A percentile compares a stretch with the other conserved stretches of the same genome.
These are phyloP conservation scores for Phytophthora litchii DNA, from an alignment of 352 stramenopile species.

Conservation along the genomic window DNA sequence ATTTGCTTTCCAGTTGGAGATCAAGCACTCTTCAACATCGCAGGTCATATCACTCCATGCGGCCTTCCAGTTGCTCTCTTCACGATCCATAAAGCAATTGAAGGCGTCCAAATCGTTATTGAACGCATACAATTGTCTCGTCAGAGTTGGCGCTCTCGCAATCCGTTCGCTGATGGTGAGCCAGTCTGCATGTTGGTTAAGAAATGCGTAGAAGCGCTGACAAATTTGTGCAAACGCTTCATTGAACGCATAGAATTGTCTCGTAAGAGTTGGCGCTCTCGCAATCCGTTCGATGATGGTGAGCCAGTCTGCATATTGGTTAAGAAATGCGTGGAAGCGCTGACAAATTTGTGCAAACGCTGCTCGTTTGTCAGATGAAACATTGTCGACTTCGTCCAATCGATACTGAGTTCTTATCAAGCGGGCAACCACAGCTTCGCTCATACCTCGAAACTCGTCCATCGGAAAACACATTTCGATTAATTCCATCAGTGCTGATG, in stretches of 20 bases:
- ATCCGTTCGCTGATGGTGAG: background rate
- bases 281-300: background rate
- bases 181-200: background rate
- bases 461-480: conserved; percentile 7
- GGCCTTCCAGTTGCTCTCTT: background rate
- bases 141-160: background rate
- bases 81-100: background rate
- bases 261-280: background rate
- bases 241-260: background rate
- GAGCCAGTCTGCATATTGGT: background rate
- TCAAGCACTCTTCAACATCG: background rate
- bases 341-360: background rate
- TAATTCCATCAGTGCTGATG: background rate
- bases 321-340: conserved; percentile 1
- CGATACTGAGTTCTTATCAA: background rate
- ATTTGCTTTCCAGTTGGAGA: background rate
- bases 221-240: background rate
- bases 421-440: background rate
- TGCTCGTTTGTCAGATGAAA: background rate
- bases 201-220: background rate
- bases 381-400: background rate
- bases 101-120: background rate
- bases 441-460: background rate
- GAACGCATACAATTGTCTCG: background rate
- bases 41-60: background rate